Base-by-base conservation (phyloP, 805 yeast genomes). In the Kazachstania africana region DNA sequence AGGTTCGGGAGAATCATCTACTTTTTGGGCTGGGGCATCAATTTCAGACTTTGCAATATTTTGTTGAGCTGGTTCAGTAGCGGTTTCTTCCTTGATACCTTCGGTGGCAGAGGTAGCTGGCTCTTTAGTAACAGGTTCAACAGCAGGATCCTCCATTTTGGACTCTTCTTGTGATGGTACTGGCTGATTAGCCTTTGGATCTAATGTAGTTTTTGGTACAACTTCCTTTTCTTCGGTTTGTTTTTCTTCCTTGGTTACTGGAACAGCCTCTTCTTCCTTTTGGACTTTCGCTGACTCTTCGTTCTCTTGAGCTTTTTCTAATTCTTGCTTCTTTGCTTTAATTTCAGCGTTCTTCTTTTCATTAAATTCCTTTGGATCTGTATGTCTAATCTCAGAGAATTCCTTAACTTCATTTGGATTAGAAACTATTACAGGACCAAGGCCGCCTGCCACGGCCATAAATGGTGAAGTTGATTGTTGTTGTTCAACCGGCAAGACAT, bases 371-470 rank as follows among this genome's bases (percentile, higher is more conserved):
- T 70, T 61, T 18, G 78, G 72, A 44, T 73, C 72, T 19, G 71
- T 78, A 32, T 68, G 65, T 31, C 64, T 45, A 16, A 75, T 65
- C 42, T 73, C 68, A 28, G 59, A 55, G 48, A 84, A 78, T 29
- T 75, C 94, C 36, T 69, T 62, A 45, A 82, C 70, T n/a, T 72
- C 66, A 27, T 66, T 68, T 13, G 82, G 67, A 48, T 79, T 68
- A 26, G 60, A 68, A 37, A 76, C 44, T 16, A 54, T 39, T 6
- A 44, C 55, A 8, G 80, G 66, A 28, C 94, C 94, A 18, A 91
- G 84, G 6, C n/a, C 25, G 47, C 79, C 87, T 30, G 83, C 80
- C 23, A 63, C 17, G 12, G 70, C 63, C 30, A 58, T 44, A 23
- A 62, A 18, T 10, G 19, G 16, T 19, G 64, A 47, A 18, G 55